phyloP scores from a whole-genome alignment of 805 yeast genomes.

The Teunomyces cretensis region DNA sequence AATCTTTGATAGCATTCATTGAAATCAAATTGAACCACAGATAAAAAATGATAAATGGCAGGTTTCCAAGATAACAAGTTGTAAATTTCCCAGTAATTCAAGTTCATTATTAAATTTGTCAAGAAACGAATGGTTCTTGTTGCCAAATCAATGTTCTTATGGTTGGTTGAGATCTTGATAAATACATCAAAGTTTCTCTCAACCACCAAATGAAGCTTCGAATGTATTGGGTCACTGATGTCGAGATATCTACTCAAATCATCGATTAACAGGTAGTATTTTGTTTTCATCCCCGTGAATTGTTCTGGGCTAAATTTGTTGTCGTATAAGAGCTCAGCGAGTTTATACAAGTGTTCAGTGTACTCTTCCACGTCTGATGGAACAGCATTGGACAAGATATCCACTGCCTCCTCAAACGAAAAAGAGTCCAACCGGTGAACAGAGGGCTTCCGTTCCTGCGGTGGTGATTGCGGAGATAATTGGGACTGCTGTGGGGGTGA shows the following conservation, averaged over 20 bases:
- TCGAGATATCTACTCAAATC: slow-evolving; percentile 21
- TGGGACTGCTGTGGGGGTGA: not conserved
- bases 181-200: slow-evolving; percentile 40
- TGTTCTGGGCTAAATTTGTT: slow-evolving; percentile 14
- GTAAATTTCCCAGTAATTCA: slow-evolving; percentile 47
- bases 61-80: slow-evolving; percentile 43
- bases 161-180: slow-evolving; percentile 33
- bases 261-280: slow-evolving; percentile 24
- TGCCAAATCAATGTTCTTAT: slow-evolving; percentile 29
- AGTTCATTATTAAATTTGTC: slow-evolving; percentile 34
- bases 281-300: slow-evolving; percentile 18
- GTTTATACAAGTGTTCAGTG: slow-evolving; percentile 35
- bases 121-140: slow-evolving; percentile 36
- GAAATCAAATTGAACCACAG: slow-evolving; percentile 38
- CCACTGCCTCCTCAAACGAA: slow-evolving; percentile 24
- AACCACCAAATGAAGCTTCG: slow-evolving; percentile 32
- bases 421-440: slow-evolving; percentile 5
- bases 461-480: slow-evolving; percentile 1
- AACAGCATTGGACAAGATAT: slow-evolving; percentile 22
- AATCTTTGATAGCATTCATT: slow-evolving; percentile 40
- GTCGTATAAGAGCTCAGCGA: slow-evolving; percentile 26
- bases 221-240: slow-evolving; percentile 26
- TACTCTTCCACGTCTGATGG: slow-evolving; percentile 37
- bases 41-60: slow-evolving; percentile 39
- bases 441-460: not conserved